Percentiles rank a stretch among this genome's conserved stretches.
These are phyloP conservation scores for Stephanodiscus triporus DNA, from an alignment of 108 stramenopile genomes.

Conservation along the genomic window DNA sequence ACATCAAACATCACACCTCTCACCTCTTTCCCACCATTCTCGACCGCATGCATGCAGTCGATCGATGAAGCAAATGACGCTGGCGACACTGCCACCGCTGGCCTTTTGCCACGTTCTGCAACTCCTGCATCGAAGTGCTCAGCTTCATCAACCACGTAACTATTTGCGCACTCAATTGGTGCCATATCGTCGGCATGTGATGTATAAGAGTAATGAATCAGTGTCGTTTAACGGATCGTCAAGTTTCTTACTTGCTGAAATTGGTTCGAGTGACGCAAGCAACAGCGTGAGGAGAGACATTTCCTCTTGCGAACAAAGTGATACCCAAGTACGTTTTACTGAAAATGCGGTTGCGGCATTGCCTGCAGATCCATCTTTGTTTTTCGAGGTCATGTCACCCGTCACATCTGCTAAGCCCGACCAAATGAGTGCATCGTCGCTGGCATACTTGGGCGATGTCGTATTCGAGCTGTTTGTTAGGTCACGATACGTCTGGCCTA, in stretches of 20 bases:
- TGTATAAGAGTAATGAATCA: neutral
- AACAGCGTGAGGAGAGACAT: neutral
- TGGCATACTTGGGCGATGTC: conserved; percentile 87
- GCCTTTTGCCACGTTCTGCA: neutral
- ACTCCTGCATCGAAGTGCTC: neutral
- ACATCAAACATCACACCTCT: too few relatives aligned
- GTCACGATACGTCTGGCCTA: conserved; percentile 82
- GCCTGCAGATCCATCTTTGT: conserved; percentile 12
- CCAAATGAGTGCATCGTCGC: conserved; percentile 82
- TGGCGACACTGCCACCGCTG: neutral
- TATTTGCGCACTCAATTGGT: neutral
- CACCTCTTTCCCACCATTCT: too few relatives aligned
- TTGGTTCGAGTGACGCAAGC: neutral
- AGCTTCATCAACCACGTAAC: neutral
- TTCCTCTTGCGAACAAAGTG: neutral
- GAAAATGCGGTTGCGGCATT: neutral
- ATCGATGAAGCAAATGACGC: neutral
- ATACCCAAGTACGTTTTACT: neutral
- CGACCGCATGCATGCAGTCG: too few relatives aligned
- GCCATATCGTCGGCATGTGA: neutral
- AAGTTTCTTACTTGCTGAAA: conserved; percentile 10
- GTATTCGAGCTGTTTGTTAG: conserved; percentile 82
- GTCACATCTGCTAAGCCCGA: conserved; percentile 41
- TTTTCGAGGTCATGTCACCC: conserved; percentile 49
- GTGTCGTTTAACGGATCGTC: neutral